A percentile compares a stretch with the other conserved stretches of the same genome.
Evolutionary conservation across 345 rosid genomes (phyloP).

Genomic region (Raphanus sativus): DNA sequence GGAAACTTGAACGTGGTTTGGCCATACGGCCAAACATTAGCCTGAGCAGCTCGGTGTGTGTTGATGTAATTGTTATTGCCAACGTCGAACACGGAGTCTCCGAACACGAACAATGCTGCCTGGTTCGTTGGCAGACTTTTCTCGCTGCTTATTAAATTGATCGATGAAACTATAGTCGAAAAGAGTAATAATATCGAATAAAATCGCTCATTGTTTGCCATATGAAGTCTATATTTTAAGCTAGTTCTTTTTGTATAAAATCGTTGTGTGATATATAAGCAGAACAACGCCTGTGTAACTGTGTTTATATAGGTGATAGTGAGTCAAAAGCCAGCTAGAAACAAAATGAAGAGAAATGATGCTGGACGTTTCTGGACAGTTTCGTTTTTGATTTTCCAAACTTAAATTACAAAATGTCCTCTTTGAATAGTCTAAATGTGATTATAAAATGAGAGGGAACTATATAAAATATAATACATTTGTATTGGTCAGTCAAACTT

Average conservation of each 20-base stretch:
- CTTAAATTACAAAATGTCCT: not conserved
- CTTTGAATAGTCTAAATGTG: conserved; percentile 1
- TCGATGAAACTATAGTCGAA: not conserved
- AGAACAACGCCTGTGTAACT: not conserved
- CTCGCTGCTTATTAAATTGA: conserved; percentile 15
- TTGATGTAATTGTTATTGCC: conserved; percentile 50
- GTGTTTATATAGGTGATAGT: not conserved
- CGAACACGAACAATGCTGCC: conserved; percentile 44
- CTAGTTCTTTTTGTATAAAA: not conserved
- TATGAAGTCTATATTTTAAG: not conserved
- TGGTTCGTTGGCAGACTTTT: conserved; percentile 24
- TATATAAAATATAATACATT: not conserved
- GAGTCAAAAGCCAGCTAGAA: conserved; percentile 11
- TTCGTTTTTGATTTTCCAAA: conserved; percentile 9
- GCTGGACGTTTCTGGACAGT: not conserved
- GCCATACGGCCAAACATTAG: conserved; percentile 49
- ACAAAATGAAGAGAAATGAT: not conserved
- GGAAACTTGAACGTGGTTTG: conserved; percentile 44
- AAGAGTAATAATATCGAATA: conserved; percentile 13
- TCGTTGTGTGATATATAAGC: not conserved
- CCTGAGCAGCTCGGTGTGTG: conserved; percentile 28
- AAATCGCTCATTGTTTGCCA: conserved; percentile 12
- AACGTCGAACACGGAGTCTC: conserved; percentile 51
- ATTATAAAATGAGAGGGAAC: conserved; percentile 1
- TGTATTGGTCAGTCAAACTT: conserved; percentile 15